phyloP scores from a whole-genome alignment of 345 rosid genomes.

The Eucalyptus curtisii region DNA sequence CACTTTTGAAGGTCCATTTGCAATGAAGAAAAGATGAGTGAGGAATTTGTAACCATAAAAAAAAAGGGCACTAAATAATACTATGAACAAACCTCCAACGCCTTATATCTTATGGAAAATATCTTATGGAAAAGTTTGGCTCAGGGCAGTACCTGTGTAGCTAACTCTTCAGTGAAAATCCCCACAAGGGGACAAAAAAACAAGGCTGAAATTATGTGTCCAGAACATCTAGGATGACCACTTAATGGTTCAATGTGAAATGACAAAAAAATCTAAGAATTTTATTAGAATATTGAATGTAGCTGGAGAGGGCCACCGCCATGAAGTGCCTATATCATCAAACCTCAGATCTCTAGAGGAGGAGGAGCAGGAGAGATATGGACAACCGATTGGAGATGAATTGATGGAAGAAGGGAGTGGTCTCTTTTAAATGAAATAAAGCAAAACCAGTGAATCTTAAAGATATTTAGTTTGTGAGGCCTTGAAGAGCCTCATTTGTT shows the following conservation, averaged over 20 bases:
- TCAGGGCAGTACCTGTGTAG: neutral
- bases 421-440: neutral
- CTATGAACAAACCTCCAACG: neutral
- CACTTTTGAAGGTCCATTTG: neutral
- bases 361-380: neutral
- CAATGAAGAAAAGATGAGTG: neutral
- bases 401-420: neutral
- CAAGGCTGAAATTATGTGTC: neutral
- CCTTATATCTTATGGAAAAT: neutral
- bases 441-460: neutral
- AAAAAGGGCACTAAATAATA: neutral
- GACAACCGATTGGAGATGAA: neutral
- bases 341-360: neutral
- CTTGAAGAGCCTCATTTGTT: neutral
- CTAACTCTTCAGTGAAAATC: neutral
- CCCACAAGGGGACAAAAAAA: neutral
- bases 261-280: neutral
- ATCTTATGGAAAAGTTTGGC: neutral
- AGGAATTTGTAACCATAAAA: neutral
- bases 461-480: neutral
- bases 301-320: neutral
- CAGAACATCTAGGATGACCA: neutral
- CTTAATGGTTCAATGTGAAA: neutral
- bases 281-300: neutral
- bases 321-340: neutral